These are phyloP conservation scores for Austroboletus eburneus DNA, from an alignment of 768 basidiomycete genomes.

Conservation along the genomic window DNA sequence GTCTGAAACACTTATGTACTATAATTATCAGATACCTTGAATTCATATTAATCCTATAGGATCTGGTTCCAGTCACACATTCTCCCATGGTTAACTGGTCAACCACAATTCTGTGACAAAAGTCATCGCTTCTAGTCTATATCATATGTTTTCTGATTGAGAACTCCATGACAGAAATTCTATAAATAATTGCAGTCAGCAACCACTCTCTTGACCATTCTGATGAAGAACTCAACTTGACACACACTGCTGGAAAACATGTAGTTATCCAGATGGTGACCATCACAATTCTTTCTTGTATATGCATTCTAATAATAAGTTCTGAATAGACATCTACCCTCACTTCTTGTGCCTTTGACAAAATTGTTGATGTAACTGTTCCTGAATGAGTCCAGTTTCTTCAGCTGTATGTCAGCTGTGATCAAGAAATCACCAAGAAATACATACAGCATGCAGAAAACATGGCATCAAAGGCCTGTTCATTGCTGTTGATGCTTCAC, in stretches of 20 bases:
- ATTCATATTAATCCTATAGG: conserved; percentile 28
- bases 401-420: conserved; percentile 86
- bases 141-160: conserved; percentile 46
- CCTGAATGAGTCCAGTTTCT: conserved; percentile 78
- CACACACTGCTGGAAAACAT: conserved; percentile 76
- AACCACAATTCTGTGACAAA: conserved; percentile 74
- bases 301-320: conserved; percentile 15
- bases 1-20: conserved; percentile 29
- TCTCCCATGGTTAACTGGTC: conserved; percentile 78
- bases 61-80: conserved; percentile 89
- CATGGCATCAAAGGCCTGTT: conserved; percentile 87
- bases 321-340: conserved; percentile 86
- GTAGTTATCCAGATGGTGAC: conserved; percentile 68
- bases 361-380: conserved; percentile 76
- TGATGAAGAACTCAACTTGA: conserved; percentile 86
- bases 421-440: conserved; percentile 77
- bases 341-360: conserved; percentile 90
- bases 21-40: background rate
- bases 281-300: background rate
- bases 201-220: conserved; percentile 88
- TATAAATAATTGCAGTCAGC: conserved; percentile 44
- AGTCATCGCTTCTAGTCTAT: conserved; percentile 69
- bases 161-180: conserved; percentile 12
- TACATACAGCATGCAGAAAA: conserved; percentile 84
- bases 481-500: conserved; percentile 94